These are phyloP conservation scores for Simmondsia chinensis DNA, from an alignment of 148 eudicot genomes.

Conservation along the genomic window DNA sequence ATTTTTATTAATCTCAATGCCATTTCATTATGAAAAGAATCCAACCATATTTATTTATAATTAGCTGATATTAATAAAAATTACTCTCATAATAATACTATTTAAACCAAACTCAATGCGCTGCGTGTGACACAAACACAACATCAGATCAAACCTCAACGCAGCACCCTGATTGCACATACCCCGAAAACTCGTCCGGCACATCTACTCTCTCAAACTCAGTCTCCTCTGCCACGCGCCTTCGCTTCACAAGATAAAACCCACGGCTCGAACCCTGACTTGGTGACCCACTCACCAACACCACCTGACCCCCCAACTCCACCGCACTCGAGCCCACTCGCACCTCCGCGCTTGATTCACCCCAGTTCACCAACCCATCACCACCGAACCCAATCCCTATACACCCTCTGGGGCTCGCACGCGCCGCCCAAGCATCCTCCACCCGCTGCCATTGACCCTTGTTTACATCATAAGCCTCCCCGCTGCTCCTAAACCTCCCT, in stretches of 20 bases:
- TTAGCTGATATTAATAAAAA: too few species aligned
- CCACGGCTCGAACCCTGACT: constrained; percentile 34
- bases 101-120: too few species aligned
- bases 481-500: constrained; percentile 48
- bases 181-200: constrained; percentile 39
- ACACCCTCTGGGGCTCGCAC: constrained; percentile 48
- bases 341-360: constrained; percentile 18
- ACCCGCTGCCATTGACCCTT: constrained; percentile 41
- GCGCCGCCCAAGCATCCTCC: constrained; percentile 38
- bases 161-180: constrained; percentile 56
- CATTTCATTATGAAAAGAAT: too few species aligned
- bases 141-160: constrained; percentile 50
- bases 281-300: constrained; percentile 39
- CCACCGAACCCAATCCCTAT: constrained; percentile 28
- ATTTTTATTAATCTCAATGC: too few species aligned
- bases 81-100: too few species aligned
- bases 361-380: constrained; percentile 34
- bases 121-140: too few species aligned
- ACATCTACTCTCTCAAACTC: constrained; percentile 37
- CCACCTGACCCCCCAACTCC: constrained; percentile 29
- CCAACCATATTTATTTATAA: too few species aligned
- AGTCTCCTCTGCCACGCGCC: constrained; percentile 20
- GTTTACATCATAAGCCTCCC: constrained; percentile 25
- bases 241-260: constrained; percentile 22
- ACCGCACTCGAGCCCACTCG: constrained; percentile 40